phyloP scores from a whole-genome alignment of 768 basidiomycete species.

The Russula olivacea region DNA sequence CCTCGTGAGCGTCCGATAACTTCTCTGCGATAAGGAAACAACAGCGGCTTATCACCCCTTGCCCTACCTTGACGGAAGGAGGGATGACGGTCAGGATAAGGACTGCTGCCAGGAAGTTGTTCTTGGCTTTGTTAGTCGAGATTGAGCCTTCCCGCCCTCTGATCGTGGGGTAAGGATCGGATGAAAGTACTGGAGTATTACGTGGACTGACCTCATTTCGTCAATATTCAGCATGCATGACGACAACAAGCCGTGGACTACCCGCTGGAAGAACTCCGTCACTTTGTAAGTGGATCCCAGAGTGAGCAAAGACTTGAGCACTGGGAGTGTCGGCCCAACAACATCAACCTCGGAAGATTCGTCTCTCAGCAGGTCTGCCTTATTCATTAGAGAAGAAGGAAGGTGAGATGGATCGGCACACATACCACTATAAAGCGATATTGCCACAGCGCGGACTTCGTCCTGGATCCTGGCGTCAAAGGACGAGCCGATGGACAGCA shows the following conservation, averaged over 20 bases:
- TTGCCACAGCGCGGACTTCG: constrained; percentile 72
- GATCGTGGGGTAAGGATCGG: constrained; percentile 7
- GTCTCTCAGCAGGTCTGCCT: constrained; percentile 73
- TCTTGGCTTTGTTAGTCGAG: constrained; percentile 79
- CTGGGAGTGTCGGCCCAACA: constrained; percentile 72
- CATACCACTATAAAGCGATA: constrained; percentile 74
- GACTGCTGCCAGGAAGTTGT: constrained; percentile 81
- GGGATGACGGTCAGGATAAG: constrained; percentile 80
- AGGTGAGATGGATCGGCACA: background rate
- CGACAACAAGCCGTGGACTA: constrained; percentile 79
- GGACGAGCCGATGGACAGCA: constrained; percentile 51
- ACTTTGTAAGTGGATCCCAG: constrained; percentile 41
- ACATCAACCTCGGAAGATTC: constrained; percentile 77
- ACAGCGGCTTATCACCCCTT: constrained; percentile 72
- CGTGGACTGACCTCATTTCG: constrained; percentile 73
- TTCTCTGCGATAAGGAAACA: constrained; percentile 83
- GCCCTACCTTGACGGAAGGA: constrained; percentile 56
- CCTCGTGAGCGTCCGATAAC: constrained; percentile 63
- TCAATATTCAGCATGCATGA: constrained; percentile 82
- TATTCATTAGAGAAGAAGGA: constrained; percentile 16
- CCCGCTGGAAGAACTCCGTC: constrained; percentile 48
- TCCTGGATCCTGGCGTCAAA: constrained; percentile 55
- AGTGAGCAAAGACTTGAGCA: constrained; percentile 70
- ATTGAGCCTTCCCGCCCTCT: constrained; percentile 78
- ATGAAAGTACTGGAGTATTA: constrained; percentile 1